Base-by-base conservation (phyloP, 2,329 filamentous ascomycete genomes). In the Beauveria brongniartii region DNA sequence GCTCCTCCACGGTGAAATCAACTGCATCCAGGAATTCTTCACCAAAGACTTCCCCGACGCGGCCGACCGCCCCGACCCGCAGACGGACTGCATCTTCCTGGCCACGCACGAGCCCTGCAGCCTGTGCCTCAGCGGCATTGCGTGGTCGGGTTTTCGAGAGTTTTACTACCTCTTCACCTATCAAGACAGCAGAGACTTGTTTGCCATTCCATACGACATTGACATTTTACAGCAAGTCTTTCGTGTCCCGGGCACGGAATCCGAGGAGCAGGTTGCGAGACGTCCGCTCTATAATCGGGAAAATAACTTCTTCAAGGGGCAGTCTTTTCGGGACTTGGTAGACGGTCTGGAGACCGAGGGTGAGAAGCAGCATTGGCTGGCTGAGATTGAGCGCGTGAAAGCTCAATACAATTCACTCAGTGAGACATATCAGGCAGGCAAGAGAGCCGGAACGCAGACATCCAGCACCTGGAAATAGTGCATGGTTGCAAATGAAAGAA, bases 151-250 rank as follows among this genome's bases (percentile, higher is more conserved):
- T 1, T 84, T 85, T 71, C 74, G 73, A 62, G 77, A 81, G 68
- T 74, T 85, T 61, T 84, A 82, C 68, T 83, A 83, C 66, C 71
- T 84, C 53, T 85, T 84, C 69, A 83, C 81, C 0, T 82, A 84
- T 67, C 78, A 83, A 68, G 82, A 85, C 67, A 83, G 78, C 56
- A 72, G 81, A 44, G 80, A 84, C 64, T 66, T 82, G 6, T 84
- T 85, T 65, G 68, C 70, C 3, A 83, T 84, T 60, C 81, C 81
- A 2, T 78, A 83, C 67, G 82, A 85, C 62, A 82, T 84, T 63
- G 77, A 83, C 54, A 84, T 85, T 59, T 65, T 85, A 52, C 72
- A 82, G 67, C 72, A 79, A 61, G 81, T 85, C 1, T 85, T 84
- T 65, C 73, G 78, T 3, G 81, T 84, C 1, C 72, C 69, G 3